These are phyloP conservation scores for Fraxinus xanthoxyloides DNA, from an alignment of 305 asterid species.

Conservation along the genomic window DNA sequence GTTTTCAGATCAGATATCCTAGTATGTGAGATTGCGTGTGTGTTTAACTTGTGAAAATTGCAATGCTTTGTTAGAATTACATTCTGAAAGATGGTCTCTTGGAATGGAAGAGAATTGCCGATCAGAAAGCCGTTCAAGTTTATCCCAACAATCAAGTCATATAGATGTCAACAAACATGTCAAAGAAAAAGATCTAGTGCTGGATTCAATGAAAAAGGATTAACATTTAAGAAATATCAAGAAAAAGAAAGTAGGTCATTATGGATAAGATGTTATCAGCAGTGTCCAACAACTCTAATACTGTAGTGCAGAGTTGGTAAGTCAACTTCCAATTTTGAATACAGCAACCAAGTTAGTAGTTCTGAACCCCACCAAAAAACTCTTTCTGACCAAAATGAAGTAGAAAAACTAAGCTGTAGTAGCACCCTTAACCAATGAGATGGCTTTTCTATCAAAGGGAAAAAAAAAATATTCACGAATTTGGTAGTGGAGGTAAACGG, in stretches of 20 bases:
- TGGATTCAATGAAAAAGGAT: neutral
- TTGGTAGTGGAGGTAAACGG: neutral
- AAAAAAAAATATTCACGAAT: neutral
- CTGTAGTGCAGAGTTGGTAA: conserved; percentile 25
- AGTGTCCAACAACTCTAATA: conserved; percentile 25
- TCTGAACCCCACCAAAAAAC: conserved; percentile 13
- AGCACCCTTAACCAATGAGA: neutral
- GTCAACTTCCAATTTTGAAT: conserved; percentile 28
- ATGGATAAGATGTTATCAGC: conserved; percentile 7
- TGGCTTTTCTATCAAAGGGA: neutral
- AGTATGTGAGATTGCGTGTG: neutral
- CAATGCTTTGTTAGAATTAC: neutral
- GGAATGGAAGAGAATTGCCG: neutral
- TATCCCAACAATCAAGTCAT: neutral
- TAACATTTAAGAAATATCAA: conserved; percentile 5
- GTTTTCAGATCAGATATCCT: neutral
- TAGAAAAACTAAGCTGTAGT: neutral
- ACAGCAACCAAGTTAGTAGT: neutral
- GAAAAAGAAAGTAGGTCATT: conserved; percentile 9
- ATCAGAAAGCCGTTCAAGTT: neutral
- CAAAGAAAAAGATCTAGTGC: neutral
- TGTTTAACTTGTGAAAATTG: neutral
- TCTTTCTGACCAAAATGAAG: conserved; percentile 12
- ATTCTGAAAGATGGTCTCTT: neutral
- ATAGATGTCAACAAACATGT: conserved; percentile 22